A percentile compares a stretch with the other conserved stretches of the same genome.
Conservation (phyloP, 176 grass and related monocot genomes). For the Saccharum officinarum region DNA sequence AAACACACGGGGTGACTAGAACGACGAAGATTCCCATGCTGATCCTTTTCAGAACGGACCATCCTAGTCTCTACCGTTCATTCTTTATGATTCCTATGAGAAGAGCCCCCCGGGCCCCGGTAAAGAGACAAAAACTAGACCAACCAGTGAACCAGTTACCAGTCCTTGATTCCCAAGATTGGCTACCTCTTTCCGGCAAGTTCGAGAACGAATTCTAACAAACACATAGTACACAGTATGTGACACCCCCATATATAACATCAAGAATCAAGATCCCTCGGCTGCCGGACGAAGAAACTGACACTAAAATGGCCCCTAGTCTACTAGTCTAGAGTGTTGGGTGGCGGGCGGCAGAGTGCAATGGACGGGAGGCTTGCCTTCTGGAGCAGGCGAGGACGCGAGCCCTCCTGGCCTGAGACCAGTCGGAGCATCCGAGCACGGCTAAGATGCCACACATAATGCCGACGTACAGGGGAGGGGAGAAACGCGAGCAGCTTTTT, state of each 20-base stretch:
- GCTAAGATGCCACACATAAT: constrained; percentile 86
- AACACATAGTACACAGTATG: no score
- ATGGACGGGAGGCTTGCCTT: constrained; percentile 47
- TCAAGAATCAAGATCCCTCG: not conserved
- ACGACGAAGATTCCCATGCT: no score
- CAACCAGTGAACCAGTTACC: not conserved
- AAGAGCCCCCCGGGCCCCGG: not conserved
- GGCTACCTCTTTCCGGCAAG: not conserved
- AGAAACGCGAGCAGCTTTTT: not conserved
- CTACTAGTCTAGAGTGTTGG: not conserved
- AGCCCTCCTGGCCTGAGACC: constrained; percentile 71
- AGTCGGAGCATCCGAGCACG: constrained; percentile 72
- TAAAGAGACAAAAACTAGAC: not conserved
- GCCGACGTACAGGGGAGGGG: not conserved
- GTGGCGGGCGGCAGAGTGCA: not conserved
- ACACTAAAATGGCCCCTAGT: not conserved
- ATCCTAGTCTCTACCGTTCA: constrained; percentile 5
- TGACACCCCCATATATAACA: no score
- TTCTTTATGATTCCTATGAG: constrained; percentile 17
- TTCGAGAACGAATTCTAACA: not conserved
- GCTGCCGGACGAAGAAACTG: not conserved
- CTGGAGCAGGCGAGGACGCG: constrained; percentile 88
- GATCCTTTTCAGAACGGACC: no score
- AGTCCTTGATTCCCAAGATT: not conserved
- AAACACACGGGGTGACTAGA: not conserved